phyloP scores from a whole-genome alignment of 2,329 filamentous ascomycete species.

The Fusarium neocosmosporiellum region DNA sequence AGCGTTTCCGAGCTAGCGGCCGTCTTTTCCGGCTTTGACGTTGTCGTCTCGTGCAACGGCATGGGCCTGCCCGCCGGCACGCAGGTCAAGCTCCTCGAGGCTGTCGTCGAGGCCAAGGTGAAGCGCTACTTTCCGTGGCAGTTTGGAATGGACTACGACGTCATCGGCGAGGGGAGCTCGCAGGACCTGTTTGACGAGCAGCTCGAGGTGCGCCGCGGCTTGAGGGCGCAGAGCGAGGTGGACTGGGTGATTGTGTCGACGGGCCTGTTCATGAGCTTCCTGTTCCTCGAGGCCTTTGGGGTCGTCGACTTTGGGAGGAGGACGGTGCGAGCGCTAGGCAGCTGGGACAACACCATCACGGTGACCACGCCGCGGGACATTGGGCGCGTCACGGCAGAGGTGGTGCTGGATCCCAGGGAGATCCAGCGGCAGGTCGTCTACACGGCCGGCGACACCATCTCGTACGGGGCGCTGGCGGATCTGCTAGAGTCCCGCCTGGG shows the following conservation, averaged over 20 bases:
- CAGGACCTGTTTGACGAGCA: constrained; percentile 78
- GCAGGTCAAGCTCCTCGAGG: constrained; percentile 67
- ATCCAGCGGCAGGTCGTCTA: constrained; percentile 61
- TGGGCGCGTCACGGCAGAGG: constrained; percentile 67
- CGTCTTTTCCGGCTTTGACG: constrained; percentile 60
- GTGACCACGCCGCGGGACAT: constrained; percentile 74
- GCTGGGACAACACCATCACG: constrained; percentile 72
- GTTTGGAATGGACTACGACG: constrained; percentile 78
- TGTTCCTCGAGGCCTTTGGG: constrained; percentile 73
- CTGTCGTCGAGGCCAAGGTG: constrained; percentile 63
- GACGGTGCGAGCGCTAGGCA: constrained; percentile 65
- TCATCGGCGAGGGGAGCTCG: constrained; percentile 66
- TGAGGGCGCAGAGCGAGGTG: constrained; percentile 60
- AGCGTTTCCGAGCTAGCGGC: constrained; percentile 52
- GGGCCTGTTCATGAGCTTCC: constrained; percentile 76
- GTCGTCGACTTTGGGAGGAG: constrained; percentile 63
- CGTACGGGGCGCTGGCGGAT: constrained; percentile 65
- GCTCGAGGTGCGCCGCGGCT: constrained; percentile 64
- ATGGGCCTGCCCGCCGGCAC: constrained; percentile 66
- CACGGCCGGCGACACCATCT: constrained; percentile 71
- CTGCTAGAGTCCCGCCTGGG: constrained; percentile 58
- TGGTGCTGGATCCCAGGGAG: constrained; percentile 58
- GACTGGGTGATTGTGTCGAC: constrained; percentile 75
- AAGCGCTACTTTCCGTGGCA: constrained; percentile 76
- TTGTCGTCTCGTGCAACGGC: constrained; percentile 70